Evolutionary conservation across 129 eudicot species (phyloP).

Genomic region (Arctium minus): DNA sequence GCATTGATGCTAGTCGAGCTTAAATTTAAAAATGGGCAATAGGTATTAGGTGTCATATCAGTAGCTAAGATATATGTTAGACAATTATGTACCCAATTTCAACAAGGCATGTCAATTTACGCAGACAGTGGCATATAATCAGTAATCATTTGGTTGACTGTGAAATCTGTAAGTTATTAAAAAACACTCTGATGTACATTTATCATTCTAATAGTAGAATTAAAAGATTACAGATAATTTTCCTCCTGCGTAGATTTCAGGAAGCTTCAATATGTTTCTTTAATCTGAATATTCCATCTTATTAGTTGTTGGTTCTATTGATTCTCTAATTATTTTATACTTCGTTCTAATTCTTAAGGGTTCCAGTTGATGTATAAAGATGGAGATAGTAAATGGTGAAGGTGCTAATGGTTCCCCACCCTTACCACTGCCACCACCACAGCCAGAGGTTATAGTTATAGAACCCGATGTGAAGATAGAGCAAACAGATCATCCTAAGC

Average conservation of each 20-base stretch:
- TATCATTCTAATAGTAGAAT: not conserved
- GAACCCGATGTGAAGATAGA: slow-evolving; percentile 40
- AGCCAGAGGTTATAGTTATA: slow-evolving; percentile 26
- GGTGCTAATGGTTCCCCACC: slow-evolving; percentile 31
- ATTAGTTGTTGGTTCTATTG: slow-evolving; percentile 1
- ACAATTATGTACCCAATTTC: not conserved
- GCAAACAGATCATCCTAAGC: slow-evolving; percentile 34
- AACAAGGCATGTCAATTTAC: not conserved
- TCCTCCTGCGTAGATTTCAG: not conserved
- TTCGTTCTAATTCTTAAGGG: slow-evolving; percentile 16
- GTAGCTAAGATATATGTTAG: slow-evolving; percentile 16
- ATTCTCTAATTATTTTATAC: not conserved
- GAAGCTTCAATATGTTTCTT: not conserved
- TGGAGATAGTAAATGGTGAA: slow-evolving; percentile 37
- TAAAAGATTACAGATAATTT: not conserved
- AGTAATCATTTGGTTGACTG: not conserved
- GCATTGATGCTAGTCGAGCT: slow-evolving; percentile 8
- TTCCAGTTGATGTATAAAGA: slow-evolving; percentile 20
- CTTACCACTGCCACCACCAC: slow-evolving; percentile 28
- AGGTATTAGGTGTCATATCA: not conserved
- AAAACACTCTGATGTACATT: not conserved
- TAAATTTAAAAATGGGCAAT: not conserved
- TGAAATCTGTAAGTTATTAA: not conserved
- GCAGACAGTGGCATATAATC: not conserved
- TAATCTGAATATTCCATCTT: not conserved